Evolutionary conservation across 768 basidiomycete genomes (phyloP).

Genomic region (Hypholoma sublateritium): DNA sequence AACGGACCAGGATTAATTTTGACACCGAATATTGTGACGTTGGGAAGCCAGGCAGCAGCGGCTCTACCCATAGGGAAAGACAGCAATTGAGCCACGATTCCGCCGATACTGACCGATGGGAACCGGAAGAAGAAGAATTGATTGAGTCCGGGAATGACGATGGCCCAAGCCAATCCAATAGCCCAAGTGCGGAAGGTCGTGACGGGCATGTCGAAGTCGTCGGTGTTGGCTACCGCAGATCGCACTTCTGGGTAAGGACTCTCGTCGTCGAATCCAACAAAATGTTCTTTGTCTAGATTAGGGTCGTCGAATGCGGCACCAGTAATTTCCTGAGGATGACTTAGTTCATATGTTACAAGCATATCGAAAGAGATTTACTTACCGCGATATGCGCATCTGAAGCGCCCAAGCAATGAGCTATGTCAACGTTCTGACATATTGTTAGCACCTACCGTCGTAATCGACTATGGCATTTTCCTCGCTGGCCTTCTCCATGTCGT

Average conservation of each 20-base stretch:
- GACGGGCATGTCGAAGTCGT: conserved; percentile 59
- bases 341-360: neutral
- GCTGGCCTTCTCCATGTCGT: conserved; percentile 26
- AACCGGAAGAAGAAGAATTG: conserved; percentile 58
- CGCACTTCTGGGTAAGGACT: conserved; percentile 81
- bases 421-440: neutral
- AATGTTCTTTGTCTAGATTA: conserved; percentile 41
- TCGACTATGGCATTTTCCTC: conserved; percentile 16
- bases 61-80: conserved; percentile 68
- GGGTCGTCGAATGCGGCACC: conserved; percentile 44
- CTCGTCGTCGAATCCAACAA: conserved; percentile 53
- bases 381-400: conserved; percentile 30
- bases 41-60: conserved; percentile 54
- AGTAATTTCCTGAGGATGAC: conserved; percentile 26
- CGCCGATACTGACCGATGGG: conserved; percentile 35
- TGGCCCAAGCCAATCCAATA: conserved; percentile 52
- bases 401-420: neutral
- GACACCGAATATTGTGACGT: conserved; percentile 55
- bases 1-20: conserved; percentile 76
- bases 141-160: conserved; percentile 55
- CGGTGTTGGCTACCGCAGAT: conserved; percentile 63
- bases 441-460: conserved; percentile 24
- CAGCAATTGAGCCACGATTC: conserved; percentile 67
- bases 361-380: conserved; percentile 1
- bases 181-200: conserved; percentile 53